Percentiles rank a stretch among this genome's conserved stretches.
Conservation (phyloP, 75 land plant genomes). For the Picea glauca region DNA sequence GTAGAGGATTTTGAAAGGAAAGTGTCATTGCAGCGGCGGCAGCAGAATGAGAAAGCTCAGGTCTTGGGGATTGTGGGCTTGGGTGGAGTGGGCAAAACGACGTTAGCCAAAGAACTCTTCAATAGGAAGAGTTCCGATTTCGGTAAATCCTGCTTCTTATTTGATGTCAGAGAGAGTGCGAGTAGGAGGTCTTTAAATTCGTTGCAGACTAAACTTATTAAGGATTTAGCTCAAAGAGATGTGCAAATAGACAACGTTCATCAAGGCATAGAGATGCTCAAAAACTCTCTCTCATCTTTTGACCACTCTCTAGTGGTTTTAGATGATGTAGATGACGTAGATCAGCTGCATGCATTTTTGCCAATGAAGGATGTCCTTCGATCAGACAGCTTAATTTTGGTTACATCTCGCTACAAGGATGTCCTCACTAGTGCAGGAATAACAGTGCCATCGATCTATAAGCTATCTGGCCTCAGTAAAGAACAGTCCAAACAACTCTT, state of each 20-base stretch:
- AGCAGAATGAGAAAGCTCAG: not conserved
- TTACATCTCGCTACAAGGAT: not conserved
- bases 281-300: not conserved
- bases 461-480: not conserved
- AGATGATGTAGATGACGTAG: conserved; percentile 2
- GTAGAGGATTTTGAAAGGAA: not conserved
- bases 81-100: not conserved
- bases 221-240: not conserved
- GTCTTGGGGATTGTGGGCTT: conserved; percentile 1
- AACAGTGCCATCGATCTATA: not conserved
- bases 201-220: not conserved
- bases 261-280: not conserved
- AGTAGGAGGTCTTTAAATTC: not conserved
- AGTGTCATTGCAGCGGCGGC: not conserved
- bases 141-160: not conserved
- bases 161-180: not conserved
- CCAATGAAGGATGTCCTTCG: not conserved
- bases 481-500: not conserved
- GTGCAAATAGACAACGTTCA: not conserved
- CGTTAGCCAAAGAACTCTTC: conserved; percentile 1
- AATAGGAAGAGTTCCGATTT: not conserved
- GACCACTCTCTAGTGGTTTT: not conserved
- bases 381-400: not conserved
- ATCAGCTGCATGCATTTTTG: not conserved
- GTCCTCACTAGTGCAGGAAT: not conserved